Percentiles rank a stretch among this genome's conserved stretches.
Conservation (phyloP, 1,284 basidiomycete species). For the Cutaneotrichosporon arboriforme region DNA sequence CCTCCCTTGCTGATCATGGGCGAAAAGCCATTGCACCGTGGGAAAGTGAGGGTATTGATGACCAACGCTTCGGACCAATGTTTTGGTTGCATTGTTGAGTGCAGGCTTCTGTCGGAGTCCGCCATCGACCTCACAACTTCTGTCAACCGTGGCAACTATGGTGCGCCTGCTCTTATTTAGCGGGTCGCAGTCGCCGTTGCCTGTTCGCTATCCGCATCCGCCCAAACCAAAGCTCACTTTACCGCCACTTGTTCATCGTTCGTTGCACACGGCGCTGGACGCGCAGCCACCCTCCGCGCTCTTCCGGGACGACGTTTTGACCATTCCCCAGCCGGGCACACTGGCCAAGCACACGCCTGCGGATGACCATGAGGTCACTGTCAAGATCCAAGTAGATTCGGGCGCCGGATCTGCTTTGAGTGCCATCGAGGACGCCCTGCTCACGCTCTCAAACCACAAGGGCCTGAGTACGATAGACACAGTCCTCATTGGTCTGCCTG, state of each 20-base stretch:
- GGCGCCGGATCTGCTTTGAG: neutral
- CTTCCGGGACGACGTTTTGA: slow-evolving; percentile 12
- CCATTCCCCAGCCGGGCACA: slow-evolving; percentile 33
- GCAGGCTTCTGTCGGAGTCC: no score
- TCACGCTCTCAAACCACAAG: slow-evolving; percentile 21
- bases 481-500: slow-evolving; percentile 32
- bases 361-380: slow-evolving; percentile 38
- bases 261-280: slow-evolving; percentile 44
- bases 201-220: slow-evolving; percentile 38
- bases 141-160: neutral
- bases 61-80: no score
- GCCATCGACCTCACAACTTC: no score
- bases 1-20: no score
- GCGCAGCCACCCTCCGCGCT: slow-evolving; percentile 18
- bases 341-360: slow-evolving; percentile 24
- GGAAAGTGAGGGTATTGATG: no score
- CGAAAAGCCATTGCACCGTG: no score
- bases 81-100: no score
- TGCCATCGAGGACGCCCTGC: slow-evolving; percentile 27
- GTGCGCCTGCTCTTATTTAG: slow-evolving; percentile 38
- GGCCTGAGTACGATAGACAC: slow-evolving; percentile 31
- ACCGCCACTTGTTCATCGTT: slow-evolving; percentile 42
- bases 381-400: slow-evolving; percentile 39
- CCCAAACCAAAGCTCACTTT: slow-evolving; percentile 31
- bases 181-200: slow-evolving; percentile 40